Base-by-base conservation (phyloP, 176 grass and related monocot genomes). In the Avena atlantica region DNA sequence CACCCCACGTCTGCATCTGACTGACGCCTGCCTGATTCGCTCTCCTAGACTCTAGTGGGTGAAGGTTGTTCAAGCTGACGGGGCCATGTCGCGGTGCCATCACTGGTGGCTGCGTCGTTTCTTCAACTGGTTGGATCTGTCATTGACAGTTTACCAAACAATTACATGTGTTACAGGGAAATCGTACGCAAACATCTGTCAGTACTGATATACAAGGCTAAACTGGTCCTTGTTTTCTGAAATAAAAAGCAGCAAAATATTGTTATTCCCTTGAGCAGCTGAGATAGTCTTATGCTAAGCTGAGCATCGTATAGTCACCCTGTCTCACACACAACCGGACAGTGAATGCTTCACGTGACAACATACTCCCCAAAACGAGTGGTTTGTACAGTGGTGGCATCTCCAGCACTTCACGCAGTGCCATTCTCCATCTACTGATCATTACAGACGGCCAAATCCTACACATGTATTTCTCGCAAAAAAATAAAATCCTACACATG, bases 1-100 rank as follows among this genome's bases (percentile, higher is more conserved):
- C 94, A 79, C 94, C 92, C 86, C 97, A 96, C 31, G 85, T 98
- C 80, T 98, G 97, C 83, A 87, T 96, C 59, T 94, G 89, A 87
- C 48, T 51, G 49, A 51, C 21, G 21, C 21, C 23, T 64, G 52
- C 8, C 19, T 59, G 69, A 67, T 52, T 75, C 23, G 59, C 52
- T 13, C 36, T 4, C 4, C 14, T 76, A 2, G 15, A 40, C 1
- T 65, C 23, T 17, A 76, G 19, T 65, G 47, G 47, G 55, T 12
- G n/a, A 29, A 29, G 21, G 34, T 70, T 17, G 59, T 47, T 19
- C 5, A 19, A 45, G 75, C n/a, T 2, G 12, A 64, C 9, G 60
- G 60, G 64, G 15, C 21, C 57, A 49, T 29, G 45, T 64, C 9
- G 25, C 5, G 23, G 44, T 21, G 71, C 29, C 19, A 65, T 53